Conservation (phyloP, 768 basidiomycete genomes). For the Amanita exitialis region DNA sequence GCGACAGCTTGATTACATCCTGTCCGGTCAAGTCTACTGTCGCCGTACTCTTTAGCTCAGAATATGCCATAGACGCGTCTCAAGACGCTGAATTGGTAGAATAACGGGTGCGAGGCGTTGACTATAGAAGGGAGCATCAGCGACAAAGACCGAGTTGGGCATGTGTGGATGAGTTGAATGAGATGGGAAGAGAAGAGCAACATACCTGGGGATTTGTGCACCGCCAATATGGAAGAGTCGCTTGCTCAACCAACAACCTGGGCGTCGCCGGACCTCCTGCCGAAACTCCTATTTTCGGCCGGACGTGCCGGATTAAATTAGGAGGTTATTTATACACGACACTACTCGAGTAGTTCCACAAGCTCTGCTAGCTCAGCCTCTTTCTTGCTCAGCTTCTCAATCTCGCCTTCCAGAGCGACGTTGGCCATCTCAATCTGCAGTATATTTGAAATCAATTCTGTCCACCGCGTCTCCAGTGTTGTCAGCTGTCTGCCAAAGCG, state of each 20-base stretch:
- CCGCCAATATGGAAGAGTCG: conserved; percentile 22
- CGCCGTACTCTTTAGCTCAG: conserved; percentile 36
- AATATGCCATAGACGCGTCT: conserved; percentile 79
- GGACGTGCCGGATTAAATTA: neutral
- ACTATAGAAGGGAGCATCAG: neutral
- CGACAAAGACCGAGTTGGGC: neutral
- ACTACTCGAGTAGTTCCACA: conserved; percentile 12
- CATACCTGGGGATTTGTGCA: conserved; percentile 27
- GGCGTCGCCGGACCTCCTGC: conserved; percentile 9
- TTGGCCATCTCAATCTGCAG: conserved; percentile 96
- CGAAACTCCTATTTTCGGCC: neutral
- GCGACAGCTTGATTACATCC: conserved; percentile 23
- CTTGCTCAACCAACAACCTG: conserved; percentile 6
- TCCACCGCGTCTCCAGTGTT: conserved; percentile 82
- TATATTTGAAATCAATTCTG: conserved; percentile 82
- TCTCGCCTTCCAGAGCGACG: conserved; percentile 75
- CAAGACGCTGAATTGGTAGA: conserved; percentile 37
- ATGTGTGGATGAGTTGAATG: neutral
- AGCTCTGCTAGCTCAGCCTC: conserved; percentile 53
- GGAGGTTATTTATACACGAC: neutral
- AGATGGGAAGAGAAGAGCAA: conserved; percentile 5
- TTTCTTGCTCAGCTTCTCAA: conserved; percentile 46
- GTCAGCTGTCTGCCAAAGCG: conserved; percentile 71
- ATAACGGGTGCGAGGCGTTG: neutral
- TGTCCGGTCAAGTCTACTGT: conserved; percentile 33